Evolutionary conservation across 768 basidiomycete species (phyloP), one percentile per base, ranked within the genome.

Genomic region (Russula compacta): DNA sequence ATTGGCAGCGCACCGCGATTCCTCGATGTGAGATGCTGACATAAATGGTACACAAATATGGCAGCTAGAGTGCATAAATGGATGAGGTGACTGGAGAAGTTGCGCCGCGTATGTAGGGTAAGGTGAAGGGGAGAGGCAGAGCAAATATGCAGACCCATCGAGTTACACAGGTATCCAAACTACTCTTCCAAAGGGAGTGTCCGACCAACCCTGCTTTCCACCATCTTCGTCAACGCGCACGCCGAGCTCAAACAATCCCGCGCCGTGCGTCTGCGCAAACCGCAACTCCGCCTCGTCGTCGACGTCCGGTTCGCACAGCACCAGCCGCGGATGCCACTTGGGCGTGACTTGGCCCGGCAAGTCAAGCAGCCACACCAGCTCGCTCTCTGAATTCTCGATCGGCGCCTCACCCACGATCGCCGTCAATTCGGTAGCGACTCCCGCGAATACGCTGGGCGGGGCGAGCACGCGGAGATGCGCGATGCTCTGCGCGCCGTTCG

Each of bases 181-280:
- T 35, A 83, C 73, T 66, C 73, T 79, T 11, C 81, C 81, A 60
- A 78, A 83, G 14, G 81, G 81, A 1, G 79, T 83, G 4, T 53
- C 68, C 1, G 69, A 67, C 47, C 64, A 68, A 15, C 73, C 77
- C n/a, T 66, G 68, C 12, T 69, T 70, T 11, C 68, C 69, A 6
- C 66, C 67, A 2, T 17, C n/a, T 21, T 47, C 58, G 7, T 60
- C 68, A 1, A 82, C 77, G 52, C 62, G 72, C 61, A 86, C 78
- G 1, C 73, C 83, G 3, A 86, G 73, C 65, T 86, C 84, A 58
- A 77, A 80, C 0, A 85, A 76, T 4, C 78, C 77, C 9, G 72
- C 59, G 0, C 72, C 73, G 9, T 64, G 63, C 17, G 57, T 51
- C 35, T 51, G 53, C 52, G 77, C 53, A 66, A 78, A 73, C 12